Base-by-base conservation (phyloP, 2,329 filamentous ascomycete genomes). In the Fusarium staphyleae region DNA sequence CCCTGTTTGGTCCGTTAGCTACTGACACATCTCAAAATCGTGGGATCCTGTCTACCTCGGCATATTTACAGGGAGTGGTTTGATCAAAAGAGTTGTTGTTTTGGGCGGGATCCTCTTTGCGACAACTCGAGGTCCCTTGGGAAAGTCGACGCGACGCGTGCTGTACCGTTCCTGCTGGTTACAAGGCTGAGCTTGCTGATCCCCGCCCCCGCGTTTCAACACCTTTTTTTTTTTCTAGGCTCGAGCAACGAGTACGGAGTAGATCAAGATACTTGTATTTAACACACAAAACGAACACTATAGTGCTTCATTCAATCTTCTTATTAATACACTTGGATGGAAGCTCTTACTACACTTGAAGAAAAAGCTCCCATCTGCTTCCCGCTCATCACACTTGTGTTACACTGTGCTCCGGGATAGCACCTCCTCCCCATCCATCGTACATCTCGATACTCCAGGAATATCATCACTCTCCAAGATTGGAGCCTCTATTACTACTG, bases 1-100 rank as follows among this genome's bases (percentile, higher is more conserved):
- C 95, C 77, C 95, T 97, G 67, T 1, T 14, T 24, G 18, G n/a
- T 18, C 16, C 14, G 7, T 57, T 14, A 63, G 55, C 36, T 41
- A 32, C 28, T 19, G 8, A 16, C n/a, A 26, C 51, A 32, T 18
- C 14, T 26, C 9, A 29, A 16, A n/a, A 14, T 16, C 30, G 9
- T 6, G 18, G 34, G 19, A 22, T 15, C n/a, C 39, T 14, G 24
- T 6, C 12, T 58, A 65, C 62, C 66, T 68, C 37, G 66, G 66
- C 66, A 68, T 67, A 35, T 67, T 66, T 45, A 48, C 36, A 39
- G 46, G 48, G 48, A 45, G 36, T 30, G 33, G 52, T 48, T 41
- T 30, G 18, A 30, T 34, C 47, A 43, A 40, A 40, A 56, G 26
- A 44, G 47, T 49, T 57, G 59, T 60, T 62, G 55, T 56, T 52